Evolutionary conservation across 2,329 filamentous ascomycete genomes (phyloP).

Genomic region (Colletotrichum destructivum): DNA sequence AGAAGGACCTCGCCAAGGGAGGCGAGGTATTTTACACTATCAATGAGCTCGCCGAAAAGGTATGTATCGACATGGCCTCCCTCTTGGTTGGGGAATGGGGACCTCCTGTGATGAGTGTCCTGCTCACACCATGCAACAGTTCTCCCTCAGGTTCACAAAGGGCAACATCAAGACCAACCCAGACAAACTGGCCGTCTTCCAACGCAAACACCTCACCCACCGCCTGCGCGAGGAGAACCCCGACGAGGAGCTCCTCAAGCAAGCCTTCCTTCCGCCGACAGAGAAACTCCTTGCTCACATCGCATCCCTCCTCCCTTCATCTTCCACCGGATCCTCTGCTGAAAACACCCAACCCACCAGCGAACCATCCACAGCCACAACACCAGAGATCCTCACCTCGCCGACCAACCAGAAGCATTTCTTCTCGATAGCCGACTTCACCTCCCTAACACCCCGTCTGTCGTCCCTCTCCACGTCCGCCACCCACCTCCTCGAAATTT

Average conservation of each 20-base stretch:
- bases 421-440: constrained; percentile 30
- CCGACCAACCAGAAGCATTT: constrained; percentile 21
- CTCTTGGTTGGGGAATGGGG: too few relatives aligned
- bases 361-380: neutral
- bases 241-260: constrained; percentile 32
- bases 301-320: constrained; percentile 4
- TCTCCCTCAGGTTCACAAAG: constrained; percentile 89
- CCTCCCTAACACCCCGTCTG: constrained; percentile 20
- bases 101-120: neutral
- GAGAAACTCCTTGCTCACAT: constrained; percentile 33
- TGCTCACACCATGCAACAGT: constrained; percentile 62
- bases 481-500: constrained; percentile 34
- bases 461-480: constrained; percentile 3
- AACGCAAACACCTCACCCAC: constrained; percentile 73
- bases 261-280: constrained; percentile 37
- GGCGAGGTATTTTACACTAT: constrained; percentile 79
- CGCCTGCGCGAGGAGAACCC: constrained; percentile 47
- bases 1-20: constrained; percentile 57
- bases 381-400: constrained; percentile 9
- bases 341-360: neutral
- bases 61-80: constrained; percentile 55
- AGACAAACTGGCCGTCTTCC: constrained; percentile 85
- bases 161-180: constrained; percentile 89
- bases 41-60: constrained; percentile 78
- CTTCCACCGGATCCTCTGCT: neutral